Conservation (phyloP, 176 grass and related monocot genomes). For the Tillandsia fasciculata region DNA sequence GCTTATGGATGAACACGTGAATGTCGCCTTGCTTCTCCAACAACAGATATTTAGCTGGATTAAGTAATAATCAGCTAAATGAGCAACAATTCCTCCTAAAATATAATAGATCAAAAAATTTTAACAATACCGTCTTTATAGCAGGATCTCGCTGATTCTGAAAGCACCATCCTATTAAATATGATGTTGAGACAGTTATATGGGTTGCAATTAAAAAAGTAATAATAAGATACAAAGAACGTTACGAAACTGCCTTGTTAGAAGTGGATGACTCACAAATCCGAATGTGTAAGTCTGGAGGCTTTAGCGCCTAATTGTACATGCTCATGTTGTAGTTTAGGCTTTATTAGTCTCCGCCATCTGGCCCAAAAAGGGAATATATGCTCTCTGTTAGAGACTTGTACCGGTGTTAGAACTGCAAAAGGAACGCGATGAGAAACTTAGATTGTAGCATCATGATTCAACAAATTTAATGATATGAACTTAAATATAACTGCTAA, state of each 20-base stretch:
- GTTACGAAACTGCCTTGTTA: background rate
- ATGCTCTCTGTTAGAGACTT: constrained; percentile 69
- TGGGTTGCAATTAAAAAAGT: background rate
- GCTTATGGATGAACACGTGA: constrained; percentile 68
- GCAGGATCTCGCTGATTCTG: constrained; percentile 37
- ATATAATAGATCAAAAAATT: background rate
- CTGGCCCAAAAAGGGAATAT: constrained; percentile 73
- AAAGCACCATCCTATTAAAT: constrained; percentile 58
- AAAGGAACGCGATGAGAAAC: constrained; percentile 15
- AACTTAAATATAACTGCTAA: too few relatives aligned
- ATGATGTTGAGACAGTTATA: background rate
- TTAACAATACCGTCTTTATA: constrained; percentile 41
- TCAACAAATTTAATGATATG: too few relatives aligned
- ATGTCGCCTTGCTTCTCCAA: constrained; percentile 46
- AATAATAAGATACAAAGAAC: background rate
- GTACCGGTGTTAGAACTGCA: constrained; percentile 50
- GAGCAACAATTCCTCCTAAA: constrained; percentile 4
- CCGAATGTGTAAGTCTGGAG: constrained; percentile 52
- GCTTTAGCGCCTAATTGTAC: constrained; percentile 69
- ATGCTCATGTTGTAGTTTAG: constrained; percentile 51
- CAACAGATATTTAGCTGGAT: constrained; percentile 68
- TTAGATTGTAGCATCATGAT: background rate
- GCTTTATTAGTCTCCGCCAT: constrained; percentile 38
- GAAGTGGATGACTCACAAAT: constrained; percentile 48
- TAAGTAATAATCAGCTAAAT: constrained; percentile 3